Evolutionary conservation across 495 filamentous ascomycete species (phyloP).

Genomic region (Penicillium subrubescens): DNA sequence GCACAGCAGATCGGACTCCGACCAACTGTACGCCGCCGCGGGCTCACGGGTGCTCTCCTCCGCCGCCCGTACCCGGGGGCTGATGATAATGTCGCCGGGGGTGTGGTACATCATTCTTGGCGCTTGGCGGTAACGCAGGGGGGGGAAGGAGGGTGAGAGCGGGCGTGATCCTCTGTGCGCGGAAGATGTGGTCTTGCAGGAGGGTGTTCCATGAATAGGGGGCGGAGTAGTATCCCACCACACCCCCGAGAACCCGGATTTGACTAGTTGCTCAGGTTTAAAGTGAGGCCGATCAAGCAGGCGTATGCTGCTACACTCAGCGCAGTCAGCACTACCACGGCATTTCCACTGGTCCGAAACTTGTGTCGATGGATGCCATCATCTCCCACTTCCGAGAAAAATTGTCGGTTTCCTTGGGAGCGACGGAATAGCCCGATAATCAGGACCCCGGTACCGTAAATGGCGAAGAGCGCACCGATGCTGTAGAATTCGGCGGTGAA

Average conservation of each 20-base stretch:
- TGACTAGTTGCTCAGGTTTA: conserved; percentile 49
- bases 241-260: neutral
- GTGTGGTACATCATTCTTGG: conserved; percentile 35
- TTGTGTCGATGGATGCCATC: conserved; percentile 70
- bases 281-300: conserved; percentile 74
- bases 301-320: conserved; percentile 82
- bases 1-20: conserved; percentile 20
- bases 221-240: conserved; percentile 49
- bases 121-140: conserved; percentile 44
- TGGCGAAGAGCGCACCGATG: conserved; percentile 88
- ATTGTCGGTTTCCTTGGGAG: conserved; percentile 88
- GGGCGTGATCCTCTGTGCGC: conserved; percentile 19
- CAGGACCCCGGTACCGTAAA: conserved; percentile 84
- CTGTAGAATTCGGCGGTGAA: conserved; percentile 94
- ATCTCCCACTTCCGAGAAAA: conserved; percentile 76
- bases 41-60: conserved; percentile 17
- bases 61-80: neutral
- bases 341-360: conserved; percentile 84
- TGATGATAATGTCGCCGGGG: conserved; percentile 14
- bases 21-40: conserved; percentile 21
- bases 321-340: conserved; percentile 77
- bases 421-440: conserved; percentile 78
- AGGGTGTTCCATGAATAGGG: neutral
- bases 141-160: neutral
- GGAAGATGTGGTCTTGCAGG: conserved; percentile 5